Evolutionary conservation across 148 eudicot genomes (phyloP), one percentile per base, ranked within the genome.

Genomic region (Silene conica): DNA sequence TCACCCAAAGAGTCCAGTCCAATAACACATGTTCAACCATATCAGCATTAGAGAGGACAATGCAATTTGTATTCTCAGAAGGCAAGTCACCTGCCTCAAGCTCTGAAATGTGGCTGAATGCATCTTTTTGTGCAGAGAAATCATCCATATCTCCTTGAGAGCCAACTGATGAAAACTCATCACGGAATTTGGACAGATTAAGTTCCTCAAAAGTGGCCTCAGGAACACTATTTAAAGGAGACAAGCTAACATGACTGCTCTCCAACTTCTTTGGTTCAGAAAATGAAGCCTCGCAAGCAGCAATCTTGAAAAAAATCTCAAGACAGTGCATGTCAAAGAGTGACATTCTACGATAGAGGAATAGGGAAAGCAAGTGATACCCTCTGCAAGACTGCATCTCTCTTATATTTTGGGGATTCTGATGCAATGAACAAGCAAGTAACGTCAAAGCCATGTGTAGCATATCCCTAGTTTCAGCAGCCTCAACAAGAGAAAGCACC

Each of bases 1-100:
- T 86, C 65, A 92, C 99, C 99, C 99, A 96, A 57, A 96, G 84
- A 54, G 99, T 96, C 99, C 99, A 96, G 79, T 96, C 99, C 83
- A 96, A 86, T 76, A 96, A 86, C 22, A 96, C 92, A 79, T 96
- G 96, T 76, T 96, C 99, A 63, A 96, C 96, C 99, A 96, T 96
- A 79, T 96, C 97, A 26, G 97, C 89, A 83, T 96, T 96, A 73
- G 99, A 90, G 55, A 96, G 87, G 70, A 96, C 99, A 79, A 92
- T 90, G 87, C 99, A 96, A 78, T 92, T 96, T 73, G 99, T 90
- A 73, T 92, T 92, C 83, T 96, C 99, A 16, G 90, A 82, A 0
- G 86, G 84, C 65, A 90, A 79, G 69, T 90, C 96, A 67, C 86
- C 79, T 71, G 86, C 85, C 80, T 96, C 99, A 78, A 90, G 92